Evolutionary conservation across 441 rosid genomes (phyloP).

Genomic region (Metrosideros polymorpha): DNA sequence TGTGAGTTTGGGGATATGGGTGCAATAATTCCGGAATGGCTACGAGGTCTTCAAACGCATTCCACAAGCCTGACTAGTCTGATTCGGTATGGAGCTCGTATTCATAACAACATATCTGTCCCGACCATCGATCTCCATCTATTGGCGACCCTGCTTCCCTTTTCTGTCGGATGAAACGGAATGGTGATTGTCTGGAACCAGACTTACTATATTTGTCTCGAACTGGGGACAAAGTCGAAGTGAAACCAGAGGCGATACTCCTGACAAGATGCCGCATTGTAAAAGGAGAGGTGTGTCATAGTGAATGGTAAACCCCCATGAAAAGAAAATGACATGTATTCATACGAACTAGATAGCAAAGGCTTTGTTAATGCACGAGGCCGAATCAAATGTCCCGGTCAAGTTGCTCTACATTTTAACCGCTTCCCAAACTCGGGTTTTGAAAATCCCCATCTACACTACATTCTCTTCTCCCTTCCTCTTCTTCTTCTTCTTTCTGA

Average conservation of each 20-base stretch:
- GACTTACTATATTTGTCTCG: neutral
- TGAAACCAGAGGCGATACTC: neutral
- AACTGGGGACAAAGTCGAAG: neutral
- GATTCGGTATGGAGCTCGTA: neutral
- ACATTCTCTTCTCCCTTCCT: neutral
- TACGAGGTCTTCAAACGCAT: neutral
- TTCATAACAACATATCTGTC: neutral
- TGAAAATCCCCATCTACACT: neutral
- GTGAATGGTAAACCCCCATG: neutral
- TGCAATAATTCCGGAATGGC: neutral
- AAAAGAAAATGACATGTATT: neutral
- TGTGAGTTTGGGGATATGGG: neutral
- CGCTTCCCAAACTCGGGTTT: neutral
- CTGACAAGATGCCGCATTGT: neutral
- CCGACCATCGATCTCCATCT: neutral
- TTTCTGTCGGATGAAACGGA: neutral
- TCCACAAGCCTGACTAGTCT: neutral
- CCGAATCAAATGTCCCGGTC: neutral
- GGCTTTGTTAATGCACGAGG: neutral
- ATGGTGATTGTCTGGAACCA: neutral
- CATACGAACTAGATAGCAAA: neutral
- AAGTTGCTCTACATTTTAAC: neutral
- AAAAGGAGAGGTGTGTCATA: neutral
- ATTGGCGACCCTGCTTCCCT: neutral
- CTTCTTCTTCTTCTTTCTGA: neutral